phyloP scores from a whole-genome alignment of 805 yeast species.

The Myxozyma melibiosi region DNA sequence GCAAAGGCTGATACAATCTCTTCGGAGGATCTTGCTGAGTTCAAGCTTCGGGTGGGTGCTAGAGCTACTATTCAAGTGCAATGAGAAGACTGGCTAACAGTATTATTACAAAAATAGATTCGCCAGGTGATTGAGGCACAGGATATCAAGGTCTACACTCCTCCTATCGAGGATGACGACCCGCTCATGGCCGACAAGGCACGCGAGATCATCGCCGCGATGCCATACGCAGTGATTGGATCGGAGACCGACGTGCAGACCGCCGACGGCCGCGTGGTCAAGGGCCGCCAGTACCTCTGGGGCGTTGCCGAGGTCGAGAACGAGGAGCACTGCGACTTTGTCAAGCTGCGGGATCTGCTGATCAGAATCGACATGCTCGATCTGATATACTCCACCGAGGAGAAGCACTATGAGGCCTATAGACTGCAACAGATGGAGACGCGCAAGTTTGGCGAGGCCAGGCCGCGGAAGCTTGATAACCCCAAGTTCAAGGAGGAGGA shows the following conservation, averaged over 20 bases:
- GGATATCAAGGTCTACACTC: constrained; percentile 58
- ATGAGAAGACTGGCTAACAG: not conserved
- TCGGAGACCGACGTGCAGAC: constrained; percentile 73
- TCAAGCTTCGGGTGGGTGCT: constrained; percentile 49
- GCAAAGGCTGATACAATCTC: constrained; percentile 80
- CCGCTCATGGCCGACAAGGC: constrained; percentile 38
- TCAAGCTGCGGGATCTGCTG: constrained; percentile 61
- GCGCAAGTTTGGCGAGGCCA: constrained; percentile 48
- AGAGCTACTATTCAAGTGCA: not conserved
- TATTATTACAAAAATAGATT: constrained; percentile 38
- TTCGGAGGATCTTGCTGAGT: constrained; percentile 53
- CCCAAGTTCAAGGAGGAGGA: constrained; percentile 97
- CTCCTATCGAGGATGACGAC: constrained; percentile 49
- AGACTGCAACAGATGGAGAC: constrained; percentile 59
- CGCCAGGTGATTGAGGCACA: constrained; percentile 55
- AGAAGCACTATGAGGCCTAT: constrained; percentile 67
- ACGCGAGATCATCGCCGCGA: constrained; percentile 39
- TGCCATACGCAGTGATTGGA: constrained; percentile 95
- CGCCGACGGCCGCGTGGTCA: constrained; percentile 73
- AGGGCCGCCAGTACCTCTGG: constrained; percentile 97
- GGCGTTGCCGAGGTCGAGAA: constrained; percentile 95
- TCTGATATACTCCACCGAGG: constrained; percentile 72
- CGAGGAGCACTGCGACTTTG: constrained; percentile 74
- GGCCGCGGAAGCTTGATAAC: constrained; percentile 54
- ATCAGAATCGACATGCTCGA: constrained; percentile 76